These are phyloP conservation scores for Forsythia suspensa DNA, from an alignment of 257 asterid species.

Conservation along the genomic window DNA sequence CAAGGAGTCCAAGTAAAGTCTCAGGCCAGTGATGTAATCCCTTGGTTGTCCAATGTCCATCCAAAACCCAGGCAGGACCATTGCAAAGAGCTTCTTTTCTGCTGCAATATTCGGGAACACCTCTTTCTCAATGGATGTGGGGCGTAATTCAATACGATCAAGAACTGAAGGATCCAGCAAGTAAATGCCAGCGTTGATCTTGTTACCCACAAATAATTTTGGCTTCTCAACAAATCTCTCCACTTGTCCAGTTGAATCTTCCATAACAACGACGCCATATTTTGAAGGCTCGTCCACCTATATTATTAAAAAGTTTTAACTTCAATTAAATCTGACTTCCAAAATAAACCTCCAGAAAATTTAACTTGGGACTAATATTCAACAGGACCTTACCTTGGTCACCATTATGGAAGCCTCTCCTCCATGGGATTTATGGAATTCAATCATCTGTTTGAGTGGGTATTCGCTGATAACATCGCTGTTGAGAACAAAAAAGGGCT, in stretches of 20 bases:
- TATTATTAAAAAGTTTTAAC: constrained; percentile 8
- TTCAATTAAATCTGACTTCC: neutral
- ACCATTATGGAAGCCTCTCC: constrained; percentile 99
- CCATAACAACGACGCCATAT: constrained; percentile 89
- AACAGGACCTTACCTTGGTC: constrained; percentile 53
- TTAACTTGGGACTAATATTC: neutral
- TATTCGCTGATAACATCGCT: constrained; percentile 96
- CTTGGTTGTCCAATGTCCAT: constrained; percentile 97
- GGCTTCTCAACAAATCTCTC: constrained; percentile 95
- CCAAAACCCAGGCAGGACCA: constrained; percentile 94
- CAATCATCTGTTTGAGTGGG: constrained; percentile 85
- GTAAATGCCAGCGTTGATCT: constrained; percentile 92
- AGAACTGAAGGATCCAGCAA: constrained; percentile 78
- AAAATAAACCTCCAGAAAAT: neutral
- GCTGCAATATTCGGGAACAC: constrained; percentile 77
- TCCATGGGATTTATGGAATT: constrained; percentile 92
- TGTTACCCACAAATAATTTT: constrained; percentile 81
- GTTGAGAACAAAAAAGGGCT: constrained; percentile 93
- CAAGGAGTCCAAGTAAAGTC: constrained; percentile 71
- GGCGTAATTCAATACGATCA: constrained; percentile 68
- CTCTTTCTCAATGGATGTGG: constrained; percentile 92
- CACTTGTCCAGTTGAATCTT: constrained; percentile 73
- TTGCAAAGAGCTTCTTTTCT: constrained; percentile 65
- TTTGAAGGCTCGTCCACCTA: constrained; percentile 96
- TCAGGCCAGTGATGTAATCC: constrained; percentile 80